phyloP scores from a whole-genome alignment of 2,329 filamentous ascomycete genomes.

The Phyllosticta paracitricarpa region DNA sequence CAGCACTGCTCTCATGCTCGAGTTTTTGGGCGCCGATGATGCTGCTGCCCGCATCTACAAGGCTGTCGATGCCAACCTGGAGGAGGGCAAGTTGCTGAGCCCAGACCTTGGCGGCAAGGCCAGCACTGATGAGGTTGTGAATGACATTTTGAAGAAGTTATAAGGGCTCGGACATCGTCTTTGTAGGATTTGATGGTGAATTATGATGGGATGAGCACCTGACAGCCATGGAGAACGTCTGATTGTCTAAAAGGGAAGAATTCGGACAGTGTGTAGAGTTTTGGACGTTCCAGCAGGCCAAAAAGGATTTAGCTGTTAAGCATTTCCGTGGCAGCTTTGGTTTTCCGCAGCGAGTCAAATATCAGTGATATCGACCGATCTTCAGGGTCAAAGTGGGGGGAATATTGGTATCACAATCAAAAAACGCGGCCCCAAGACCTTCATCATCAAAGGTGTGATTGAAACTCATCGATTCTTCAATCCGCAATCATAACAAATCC shows the following conservation, averaged over 20 bases:
- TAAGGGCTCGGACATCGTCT: constrained; percentile 36
- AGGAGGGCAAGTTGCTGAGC: constrained; percentile 70
- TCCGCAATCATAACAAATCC: neutral
- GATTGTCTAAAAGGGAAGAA: neutral
- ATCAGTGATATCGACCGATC: neutral
- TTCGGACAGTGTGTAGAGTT: neutral
- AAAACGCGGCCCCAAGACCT: neutral
- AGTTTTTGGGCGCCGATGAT: constrained; percentile 80
- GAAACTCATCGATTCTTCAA: neutral
- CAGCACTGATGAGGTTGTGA: constrained; percentile 74
- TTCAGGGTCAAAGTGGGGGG: too few species aligned
- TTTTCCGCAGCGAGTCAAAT: neutral
- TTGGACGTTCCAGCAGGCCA: neutral
- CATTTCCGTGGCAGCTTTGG: too few species aligned
- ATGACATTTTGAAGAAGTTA: constrained; percentile 75
- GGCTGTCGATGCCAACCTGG: constrained; percentile 83
- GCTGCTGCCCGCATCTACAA: constrained; percentile 85
- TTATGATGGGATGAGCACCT: neutral
- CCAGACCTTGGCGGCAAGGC: constrained; percentile 87
- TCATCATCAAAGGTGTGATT: neutral
- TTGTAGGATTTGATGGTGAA: neutral
- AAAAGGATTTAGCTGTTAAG: neutral
- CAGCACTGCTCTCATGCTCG: constrained; percentile 87
- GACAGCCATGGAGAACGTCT: neutral
- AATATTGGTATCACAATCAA: neutral